Percentiles rank a stretch among this genome's conserved stretches.
phyloP scores from a whole-genome alignment of 140 eudicot genomes.

The Oenanthe javanica region DNA sequence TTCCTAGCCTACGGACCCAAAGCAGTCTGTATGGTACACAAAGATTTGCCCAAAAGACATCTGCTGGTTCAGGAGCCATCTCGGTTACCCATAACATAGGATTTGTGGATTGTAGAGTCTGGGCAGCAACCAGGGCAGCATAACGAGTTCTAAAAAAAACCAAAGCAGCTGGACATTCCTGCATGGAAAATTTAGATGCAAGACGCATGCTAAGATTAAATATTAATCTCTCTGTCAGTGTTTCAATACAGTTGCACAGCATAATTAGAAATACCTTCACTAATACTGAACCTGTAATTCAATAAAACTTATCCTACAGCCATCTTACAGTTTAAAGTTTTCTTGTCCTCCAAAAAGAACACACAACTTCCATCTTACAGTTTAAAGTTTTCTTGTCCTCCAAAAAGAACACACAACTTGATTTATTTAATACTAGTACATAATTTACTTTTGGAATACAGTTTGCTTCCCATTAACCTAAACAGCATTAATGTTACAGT shows the following conservation, averaged over 20 bases:
- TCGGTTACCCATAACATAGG: constrained; percentile 94
- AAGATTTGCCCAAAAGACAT: constrained; percentile 78
- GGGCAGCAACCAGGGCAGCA: constrained; percentile 84
- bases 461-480: neutral
- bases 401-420: neutral
- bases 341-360: neutral
- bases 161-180: constrained; percentile 94
- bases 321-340: neutral
- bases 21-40: constrained; percentile 63
- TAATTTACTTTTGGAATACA: neutral
- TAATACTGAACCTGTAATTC: neutral
- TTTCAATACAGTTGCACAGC: neutral
- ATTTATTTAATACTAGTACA: neutral
- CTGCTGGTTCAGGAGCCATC: constrained; percentile 83
- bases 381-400: neutral
- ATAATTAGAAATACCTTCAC: neutral
- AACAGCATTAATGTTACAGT: neutral
- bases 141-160: constrained; percentile 87
- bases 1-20: constrained; percentile 79
- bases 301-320: neutral
- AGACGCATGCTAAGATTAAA: neutral
- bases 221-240: neutral
- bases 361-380: neutral
- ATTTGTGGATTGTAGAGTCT: constrained; percentile 63
- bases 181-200: constrained; percentile 18